Evolutionary conservation across 208 protist species (phyloP), one percentile per base, ranked within the genome.

Genomic region (Wallacemonas sp.): DNA sequence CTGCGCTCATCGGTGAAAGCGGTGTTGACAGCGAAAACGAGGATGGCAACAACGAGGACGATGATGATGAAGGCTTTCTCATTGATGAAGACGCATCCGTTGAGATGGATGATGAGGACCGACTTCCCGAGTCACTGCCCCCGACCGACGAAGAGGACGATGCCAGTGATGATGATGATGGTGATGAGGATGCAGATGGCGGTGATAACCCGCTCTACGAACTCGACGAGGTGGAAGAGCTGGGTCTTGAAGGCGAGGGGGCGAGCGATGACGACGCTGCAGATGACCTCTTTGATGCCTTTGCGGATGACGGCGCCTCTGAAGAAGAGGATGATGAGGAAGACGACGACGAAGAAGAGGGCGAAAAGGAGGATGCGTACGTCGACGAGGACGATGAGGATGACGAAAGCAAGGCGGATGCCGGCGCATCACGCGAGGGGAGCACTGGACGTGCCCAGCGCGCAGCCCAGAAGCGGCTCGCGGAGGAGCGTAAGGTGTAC

Each of bases 251-350:
- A 9, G 47, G 47, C 26, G 47, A 55, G 23, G 11, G 26, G 6
- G 47, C 5, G 3, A 55, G 47, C 39, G 74, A 86, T 2, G 76
- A 77, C 14, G 76, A 74, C 30, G 74, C 74, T 16, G 74, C 49
- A 1, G 79, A 72, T 1, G 76, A 74, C 36, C 68, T 72, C 29
- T 68, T 82, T 34, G 39, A 52, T 12, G 55, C 16, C 8, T 39
- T 48, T 23, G 9, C 24, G 47, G 29, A 66, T 6, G 65, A 70
- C 17, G 68, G 66, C 16, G 63, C 52, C 2, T 39, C 69, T 16
- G 70, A 67, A 9, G 70, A 85, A 1, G 73, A 85, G 6, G 78
- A 80, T 0, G 78, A 75, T 2, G 70, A 81, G 14, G 79, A 81
- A 49, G 74, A 66, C 19, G 74, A 72, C 0, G 64, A 63, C 36